phyloP scores from a whole-genome alignment of 2,329 filamentous ascomycete species.

The Penicillium sclerotigenum region DNA sequence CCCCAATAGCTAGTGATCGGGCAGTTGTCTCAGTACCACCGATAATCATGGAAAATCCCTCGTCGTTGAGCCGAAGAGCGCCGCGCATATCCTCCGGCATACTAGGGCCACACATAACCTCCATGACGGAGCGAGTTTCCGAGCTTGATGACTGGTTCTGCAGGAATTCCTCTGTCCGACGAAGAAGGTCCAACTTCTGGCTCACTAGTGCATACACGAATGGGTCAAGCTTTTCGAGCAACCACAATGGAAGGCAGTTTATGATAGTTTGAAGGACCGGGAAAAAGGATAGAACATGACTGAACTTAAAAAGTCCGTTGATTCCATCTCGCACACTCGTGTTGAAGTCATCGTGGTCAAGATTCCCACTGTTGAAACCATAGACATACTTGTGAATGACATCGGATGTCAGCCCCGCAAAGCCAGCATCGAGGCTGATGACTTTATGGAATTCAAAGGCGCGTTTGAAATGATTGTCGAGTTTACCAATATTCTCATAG shows the following conservation, averaged over 20 bases:
- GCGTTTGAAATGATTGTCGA: slow-evolving; percentile 11
- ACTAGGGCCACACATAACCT: slow-evolving; percentile 11
- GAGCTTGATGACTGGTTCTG: background rate
- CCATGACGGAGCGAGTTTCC: slow-evolving; percentile 11
- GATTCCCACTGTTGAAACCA: slow-evolving; percentile 29
- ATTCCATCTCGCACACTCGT: slow-evolving; percentile 17
- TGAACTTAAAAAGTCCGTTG: slow-evolving; percentile 16
- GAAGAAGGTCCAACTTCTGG: slow-evolving; percentile 16
- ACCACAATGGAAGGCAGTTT: slow-evolving; percentile 5
- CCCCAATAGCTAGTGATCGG: slow-evolving; percentile 25
- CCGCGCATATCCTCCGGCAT: slow-evolving; percentile 19
- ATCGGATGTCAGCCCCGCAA: slow-evolving; percentile 34
- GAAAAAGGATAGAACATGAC: slow-evolving; percentile 22
- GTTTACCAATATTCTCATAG: slow-evolving; percentile 13
- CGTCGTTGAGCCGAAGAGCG: slow-evolving; percentile 35
- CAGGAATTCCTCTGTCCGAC: slow-evolving; percentile 5
- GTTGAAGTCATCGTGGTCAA: slow-evolving; percentile 32
- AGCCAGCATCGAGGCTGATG: slow-evolving; percentile 22
- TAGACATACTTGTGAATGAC: slow-evolving; percentile 40
- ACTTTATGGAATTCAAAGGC: slow-evolving; percentile 9
- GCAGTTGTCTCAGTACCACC: slow-evolving; percentile 44
- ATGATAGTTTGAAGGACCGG: slow-evolving; percentile 21
- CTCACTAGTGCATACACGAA: slow-evolving; percentile 11
- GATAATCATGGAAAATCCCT: slow-evolving; percentile 38
- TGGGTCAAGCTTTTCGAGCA: slow-evolving; percentile 12